Evolutionary conservation across 257 asterid species (phyloP), one percentile per base, ranked within the genome.

Genomic region (Galeopsis tetrahit): DNA sequence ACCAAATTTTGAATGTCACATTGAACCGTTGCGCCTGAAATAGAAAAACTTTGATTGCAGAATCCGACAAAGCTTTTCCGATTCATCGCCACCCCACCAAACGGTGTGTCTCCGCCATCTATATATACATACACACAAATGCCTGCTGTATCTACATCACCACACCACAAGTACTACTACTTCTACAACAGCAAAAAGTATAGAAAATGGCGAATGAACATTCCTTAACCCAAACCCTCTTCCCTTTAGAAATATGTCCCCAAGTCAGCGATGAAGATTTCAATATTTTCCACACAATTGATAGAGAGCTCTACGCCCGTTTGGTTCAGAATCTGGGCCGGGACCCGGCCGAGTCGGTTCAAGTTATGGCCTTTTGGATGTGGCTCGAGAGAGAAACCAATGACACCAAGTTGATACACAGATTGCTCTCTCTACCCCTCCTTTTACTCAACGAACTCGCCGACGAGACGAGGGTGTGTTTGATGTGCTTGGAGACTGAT

Each of bases 381-480:
- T 92, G 92, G 89, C 82, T 92, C 0, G 97, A 90, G 62, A 64
- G 58, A 34, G 82, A 75, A 5, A 63, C 68, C 53, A 63, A 49
- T 0, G 78, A 78, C 66, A 10, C 35, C 56, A 38, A 34, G n/a
- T 7, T 86, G 11, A 67, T 92, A 4, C 63, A 31, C 39, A 63
- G 58, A 7, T 15, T 90, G 71, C 43, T 79, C 35, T 35, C 80
- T 3, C 63, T 88, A 35, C 85, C 96, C 0, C 52, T 21, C 0
- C 3, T 13, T 0, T 7, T 85, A 56, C 10, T 92, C 28, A 76
- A 76, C 3, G 73, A 72, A 7, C 33, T 79, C 2, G 85, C 77
- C 1, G 83, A 86, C 2, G 98, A 92, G 49, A 63, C 89, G 0
- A 64, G 42, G 2, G 1, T 35, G 9, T 92, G 96, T 67, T 46